Percentiles rank a stretch among this genome's conserved stretches.
These are phyloP conservation scores for Nakaseomyces nivariensis DNA, from an alignment of 1,139 yeast species.

Conservation along the genomic window DNA sequence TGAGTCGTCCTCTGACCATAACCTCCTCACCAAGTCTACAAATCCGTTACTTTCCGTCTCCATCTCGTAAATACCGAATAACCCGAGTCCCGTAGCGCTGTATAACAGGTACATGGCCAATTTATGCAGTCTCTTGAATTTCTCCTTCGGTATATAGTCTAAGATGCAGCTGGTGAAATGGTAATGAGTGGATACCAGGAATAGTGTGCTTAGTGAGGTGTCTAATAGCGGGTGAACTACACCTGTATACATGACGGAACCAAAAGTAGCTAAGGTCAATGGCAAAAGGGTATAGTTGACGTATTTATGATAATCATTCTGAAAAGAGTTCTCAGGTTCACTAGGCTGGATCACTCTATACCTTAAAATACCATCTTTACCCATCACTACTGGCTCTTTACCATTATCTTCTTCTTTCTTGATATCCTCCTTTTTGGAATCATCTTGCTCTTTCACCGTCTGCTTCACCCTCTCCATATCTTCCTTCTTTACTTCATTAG, in stretches of 20 bases:
- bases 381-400: not conserved
- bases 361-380: not conserved
- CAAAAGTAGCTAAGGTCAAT: conserved; percentile 59
- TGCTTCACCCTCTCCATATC: not conserved
- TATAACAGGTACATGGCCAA: conserved; percentile 55
- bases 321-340: conserved; percentile 71
- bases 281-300: conserved; percentile 68
- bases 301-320: conserved; percentile 77
- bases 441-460: not conserved
- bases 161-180: conserved; percentile 82
- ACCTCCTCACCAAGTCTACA: conserved; percentile 35
- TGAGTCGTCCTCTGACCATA: conserved; percentile 35
- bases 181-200: conserved; percentile 65
- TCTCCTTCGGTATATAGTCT: conserved; percentile 82
- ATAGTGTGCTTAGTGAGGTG: conserved; percentile 50
- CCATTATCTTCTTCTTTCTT: not conserved
- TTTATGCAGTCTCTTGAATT: conserved; percentile 63
- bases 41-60: conserved; percentile 64
- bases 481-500: not conserved
- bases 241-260: conserved; percentile 36
- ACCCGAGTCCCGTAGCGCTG: conserved; percentile 58
- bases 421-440: not conserved
- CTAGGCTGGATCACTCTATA: not conserved
- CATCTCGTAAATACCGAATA: conserved; percentile 73
- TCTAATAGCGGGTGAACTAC: conserved; percentile 61